Base-by-base conservation (phyloP, 2,329 filamentous ascomycete species). In the Aspergillus neoniger region DNA sequence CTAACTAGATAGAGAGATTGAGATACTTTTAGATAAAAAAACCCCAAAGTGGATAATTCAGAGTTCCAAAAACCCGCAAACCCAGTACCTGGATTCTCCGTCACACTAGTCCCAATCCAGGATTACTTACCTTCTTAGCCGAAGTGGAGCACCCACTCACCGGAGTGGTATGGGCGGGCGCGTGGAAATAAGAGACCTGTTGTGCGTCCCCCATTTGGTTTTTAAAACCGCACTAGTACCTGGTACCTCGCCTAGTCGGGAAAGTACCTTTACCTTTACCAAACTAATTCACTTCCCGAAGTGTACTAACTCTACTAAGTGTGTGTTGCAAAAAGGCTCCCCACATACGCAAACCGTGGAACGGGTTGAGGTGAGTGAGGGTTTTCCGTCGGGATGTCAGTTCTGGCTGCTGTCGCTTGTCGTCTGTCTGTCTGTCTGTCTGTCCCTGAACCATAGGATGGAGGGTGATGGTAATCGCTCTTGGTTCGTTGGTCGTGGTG, bases 371-470 rank as follows among this genome's bases (percentile, higher is more conserved):
- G 28, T 30, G 28, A 17, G 53, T 8, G 25, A 28, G 25, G 17
- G 12, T 39, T 53, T 36, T 55, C 39, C 28, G 53, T 55, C 53
- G 53, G 52, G 39, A 55, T 47, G 53, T 55, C 52, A 55, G 52
- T 17, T 30, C 52, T 28, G 25, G 25, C 25, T 28, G 25, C 25
- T 19, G 32, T 36, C 32, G 32, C 32, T 36, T 14, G 32, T 36
- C 12, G 32, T 36, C 12, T 36, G 32, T 30, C 28, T 36, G 32
- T 30, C 28, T 36, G 32, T 36, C 12, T 36, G 32, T 30, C 28
- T 36, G 51, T 39, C 51, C 51, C 51, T 53, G 51, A 53, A 41
- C 51, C 51, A 53, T 15, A 28, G 30, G 32, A n/a, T 39, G 50
- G n/a, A 19, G 39, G 30, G 28, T 14, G 50, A 38, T 14, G 30